Evolutionary conservation across 2,329 filamentous ascomycete species (phyloP).

Genomic region (Alternaria solani): DNA sequence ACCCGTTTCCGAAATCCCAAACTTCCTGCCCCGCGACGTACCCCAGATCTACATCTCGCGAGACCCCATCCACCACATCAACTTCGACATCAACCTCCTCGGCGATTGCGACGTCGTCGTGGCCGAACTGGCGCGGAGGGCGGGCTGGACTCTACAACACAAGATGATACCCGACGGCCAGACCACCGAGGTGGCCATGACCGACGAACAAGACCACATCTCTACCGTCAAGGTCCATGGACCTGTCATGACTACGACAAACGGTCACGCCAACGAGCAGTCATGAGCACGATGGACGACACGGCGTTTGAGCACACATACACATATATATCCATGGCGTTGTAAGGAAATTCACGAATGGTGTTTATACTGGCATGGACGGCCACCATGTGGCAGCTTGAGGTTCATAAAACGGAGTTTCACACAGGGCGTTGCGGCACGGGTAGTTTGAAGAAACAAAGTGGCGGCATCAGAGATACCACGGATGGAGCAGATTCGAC

Average conservation of each 20-base stretch:
- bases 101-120: conserved; percentile 94
- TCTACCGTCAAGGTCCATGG: conserved; percentile 38
- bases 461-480: conserved; percentile 3
- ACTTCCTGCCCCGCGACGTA: conserved; percentile 77
- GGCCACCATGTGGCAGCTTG: background rate
- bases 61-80: conserved; percentile 83
- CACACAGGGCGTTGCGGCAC: background rate
- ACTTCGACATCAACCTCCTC: conserved; percentile 96
- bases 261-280: conserved; percentile 18
- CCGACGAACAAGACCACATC: conserved; percentile 42
- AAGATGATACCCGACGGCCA: conserved; percentile 80
- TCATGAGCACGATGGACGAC: conserved; percentile 8
- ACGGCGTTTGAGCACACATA: conserved; percentile 15
- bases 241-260: conserved; percentile 26
- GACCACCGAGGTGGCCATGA: conserved; percentile 62
- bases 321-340: conserved; percentile 22
- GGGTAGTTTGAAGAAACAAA: background rate
- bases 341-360: conserved; percentile 11
- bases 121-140: conserved; percentile 80
- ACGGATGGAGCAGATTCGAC: background rate
- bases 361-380: conserved; percentile 13
- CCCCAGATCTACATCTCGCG: conserved; percentile 92
- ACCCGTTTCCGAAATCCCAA: conserved; percentile 90
- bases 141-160: conserved; percentile 81
- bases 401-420: background rate